Evolutionary conservation across 495 filamentous ascomycete genomes (phyloP).

Genomic region (Podospora comata): DNA sequence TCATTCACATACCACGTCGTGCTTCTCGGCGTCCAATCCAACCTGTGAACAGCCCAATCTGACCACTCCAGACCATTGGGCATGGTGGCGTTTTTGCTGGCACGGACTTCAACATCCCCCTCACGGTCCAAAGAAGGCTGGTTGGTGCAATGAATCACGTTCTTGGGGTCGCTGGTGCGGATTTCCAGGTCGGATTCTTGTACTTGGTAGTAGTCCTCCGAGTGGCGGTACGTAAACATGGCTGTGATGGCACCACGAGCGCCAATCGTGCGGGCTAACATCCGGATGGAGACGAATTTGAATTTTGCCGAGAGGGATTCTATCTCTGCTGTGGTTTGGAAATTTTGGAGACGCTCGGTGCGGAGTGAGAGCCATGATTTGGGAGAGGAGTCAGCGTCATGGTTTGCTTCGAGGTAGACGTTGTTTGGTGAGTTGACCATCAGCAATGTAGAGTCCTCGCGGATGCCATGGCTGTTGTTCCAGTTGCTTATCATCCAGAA

Average conservation of each 20-base stretch:
- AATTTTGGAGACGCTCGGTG: slow-evolving; percentile 52
- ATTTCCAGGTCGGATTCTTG: slow-evolving; percentile 80
- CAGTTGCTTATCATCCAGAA: slow-evolving; percentile 62
- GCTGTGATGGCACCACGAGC: slow-evolving; percentile 62
- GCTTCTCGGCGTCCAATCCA: slow-evolving; percentile 63
- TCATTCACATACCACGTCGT: slow-evolving; percentile 70
- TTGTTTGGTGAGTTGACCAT: slow-evolving; percentile 66
- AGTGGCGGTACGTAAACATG: slow-evolving; percentile 61
- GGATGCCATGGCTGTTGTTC: slow-evolving; percentile 42
- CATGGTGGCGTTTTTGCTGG: slow-evolving; percentile 47
- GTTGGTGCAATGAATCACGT: slow-evolving; percentile 67
- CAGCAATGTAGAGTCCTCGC: slow-evolving; percentile 41
- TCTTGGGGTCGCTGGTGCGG: slow-evolving; percentile 55
- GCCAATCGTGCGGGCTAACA: slow-evolving; percentile 54
- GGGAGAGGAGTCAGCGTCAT: slow-evolving; percentile 34
- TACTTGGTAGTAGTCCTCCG: slow-evolving; percentile 38
- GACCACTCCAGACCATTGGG: slow-evolving; percentile 54
- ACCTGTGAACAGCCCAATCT: slow-evolving; percentile 64
- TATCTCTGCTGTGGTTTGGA: slow-evolving; percentile 64
- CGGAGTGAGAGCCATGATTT: slow-evolving; percentile 60
- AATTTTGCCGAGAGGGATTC: slow-evolving; percentile 54
- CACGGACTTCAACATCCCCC: slow-evolving; percentile 47
- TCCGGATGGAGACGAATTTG: slow-evolving; percentile 59
- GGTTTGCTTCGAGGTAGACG: slow-evolving; percentile 56
- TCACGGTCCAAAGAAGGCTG: slow-evolving; percentile 54